Evolutionary conservation across 331 rosid species (phyloP).

Genomic region (Malus hybrid): DNA sequence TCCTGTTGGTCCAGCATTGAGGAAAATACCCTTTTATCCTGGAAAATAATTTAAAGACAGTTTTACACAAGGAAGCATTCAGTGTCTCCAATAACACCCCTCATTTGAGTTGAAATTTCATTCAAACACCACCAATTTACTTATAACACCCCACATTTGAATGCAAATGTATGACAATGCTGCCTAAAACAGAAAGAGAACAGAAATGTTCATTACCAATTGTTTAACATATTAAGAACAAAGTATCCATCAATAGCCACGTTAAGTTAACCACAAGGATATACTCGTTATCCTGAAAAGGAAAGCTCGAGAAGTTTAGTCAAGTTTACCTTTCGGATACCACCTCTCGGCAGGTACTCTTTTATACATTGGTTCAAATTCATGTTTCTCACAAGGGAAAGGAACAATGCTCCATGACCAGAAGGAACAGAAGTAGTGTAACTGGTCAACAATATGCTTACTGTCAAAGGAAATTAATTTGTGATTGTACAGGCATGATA

Average conservation of each 20-base stretch:
- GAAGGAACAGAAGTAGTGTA: slow-evolving; percentile 22
- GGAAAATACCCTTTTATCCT: slow-evolving; percentile 53
- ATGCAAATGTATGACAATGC: too few relatives aligned
- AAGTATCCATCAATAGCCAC: slow-evolving; percentile 23
- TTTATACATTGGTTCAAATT: neutral
- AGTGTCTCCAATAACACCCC: neutral
- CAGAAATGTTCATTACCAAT: too few relatives aligned
- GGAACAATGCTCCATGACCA: slow-evolving; percentile 34
- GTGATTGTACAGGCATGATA: neutral
- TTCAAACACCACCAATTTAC: too few relatives aligned
- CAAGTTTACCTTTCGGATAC: slow-evolving; percentile 5
- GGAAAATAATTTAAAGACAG: slow-evolving; percentile 19
- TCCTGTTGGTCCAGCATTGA: slow-evolving; percentile 19
- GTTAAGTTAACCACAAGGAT: slow-evolving; percentile 43
- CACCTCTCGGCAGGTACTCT: slow-evolving; percentile 4
- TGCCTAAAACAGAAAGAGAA: too few relatives aligned
- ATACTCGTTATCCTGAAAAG: slow-evolving; percentile 75
- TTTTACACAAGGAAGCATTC: neutral
- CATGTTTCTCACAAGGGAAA: slow-evolving; percentile 19
- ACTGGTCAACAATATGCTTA: neutral
- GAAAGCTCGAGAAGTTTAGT: slow-evolving; percentile 7
- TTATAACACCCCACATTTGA: too few relatives aligned
- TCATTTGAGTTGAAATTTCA: too few relatives aligned
- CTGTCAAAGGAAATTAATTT: neutral
- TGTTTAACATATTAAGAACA: too few relatives aligned